Conservation (phyloP, 2,329 filamentous ascomycete species). For the Fusarium hainanense region DNA sequence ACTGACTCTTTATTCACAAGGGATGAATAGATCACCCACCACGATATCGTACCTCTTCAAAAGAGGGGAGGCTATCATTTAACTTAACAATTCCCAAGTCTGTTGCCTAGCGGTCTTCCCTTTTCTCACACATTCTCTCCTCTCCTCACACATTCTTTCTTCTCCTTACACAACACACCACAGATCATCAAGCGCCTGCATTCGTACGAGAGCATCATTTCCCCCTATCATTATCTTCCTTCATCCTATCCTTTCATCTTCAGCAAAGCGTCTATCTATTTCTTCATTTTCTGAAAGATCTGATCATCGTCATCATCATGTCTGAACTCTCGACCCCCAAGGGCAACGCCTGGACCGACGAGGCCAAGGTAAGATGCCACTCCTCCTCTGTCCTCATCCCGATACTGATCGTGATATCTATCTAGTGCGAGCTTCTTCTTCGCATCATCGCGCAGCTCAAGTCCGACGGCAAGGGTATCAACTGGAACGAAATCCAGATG, state of each 20-base stretch:
- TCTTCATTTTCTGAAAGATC: no score
- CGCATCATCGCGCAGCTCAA: slow-evolving; percentile 51
- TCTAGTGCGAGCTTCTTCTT: slow-evolving; percentile 50
- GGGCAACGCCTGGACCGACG: slow-evolving; percentile 52
- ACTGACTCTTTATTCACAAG: neutral
- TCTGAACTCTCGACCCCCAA: slow-evolving; percentile 33
- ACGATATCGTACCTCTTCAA: neutral
- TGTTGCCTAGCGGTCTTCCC: neutral
- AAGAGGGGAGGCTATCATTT: neutral
- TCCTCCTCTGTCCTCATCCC: neutral
- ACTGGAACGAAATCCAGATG: slow-evolving; percentile 52
- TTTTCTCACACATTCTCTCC: neutral
- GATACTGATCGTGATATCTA: slow-evolving; percentile 18
- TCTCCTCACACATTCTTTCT: neutral
- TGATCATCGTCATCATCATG: slow-evolving; percentile 35
- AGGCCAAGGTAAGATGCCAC: slow-evolving; percentile 48
- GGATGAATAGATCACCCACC: neutral
- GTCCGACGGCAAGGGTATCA: slow-evolving; percentile 49
- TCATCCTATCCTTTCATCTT: neutral
- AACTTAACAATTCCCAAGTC: neutral
- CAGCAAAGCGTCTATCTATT: neutral
- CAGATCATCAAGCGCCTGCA: no score
- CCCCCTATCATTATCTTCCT: neutral
- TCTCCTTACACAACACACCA: neutral
- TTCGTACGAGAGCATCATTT: neutral